A percentile compares a stretch with the other conserved stretches of the same genome.
These are phyloP conservation scores for Collybiopsis luxurians DNA, from an alignment of 768 basidiomycete species.

Conservation along the genomic window DNA sequence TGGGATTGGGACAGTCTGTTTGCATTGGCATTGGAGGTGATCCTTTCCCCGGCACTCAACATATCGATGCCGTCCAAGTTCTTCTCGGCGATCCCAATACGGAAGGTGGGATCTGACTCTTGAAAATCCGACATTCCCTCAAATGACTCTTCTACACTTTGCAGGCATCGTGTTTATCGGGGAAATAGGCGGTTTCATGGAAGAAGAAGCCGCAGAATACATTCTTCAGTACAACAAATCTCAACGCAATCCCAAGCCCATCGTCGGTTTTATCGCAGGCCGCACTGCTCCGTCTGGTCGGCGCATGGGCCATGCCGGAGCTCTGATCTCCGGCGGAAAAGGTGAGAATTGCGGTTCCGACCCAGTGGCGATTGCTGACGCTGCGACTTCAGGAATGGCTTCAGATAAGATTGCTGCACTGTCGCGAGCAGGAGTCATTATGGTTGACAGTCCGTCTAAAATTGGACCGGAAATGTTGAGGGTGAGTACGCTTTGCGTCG, in stretches of 20 bases:
- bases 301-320: conserved; percentile 98
- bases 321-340: conserved; percentile 97
- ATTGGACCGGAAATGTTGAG: conserved; percentile 89
- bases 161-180: conserved; percentile 95
- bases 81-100: conserved; percentile 94
- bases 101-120: conserved; percentile 54
- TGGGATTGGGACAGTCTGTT: conserved; percentile 93
- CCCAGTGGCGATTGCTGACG: not conserved
- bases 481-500: no score
- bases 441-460: conserved; percentile 93
- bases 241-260: conserved; percentile 82
- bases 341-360: conserved; percentile 40
- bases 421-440: conserved; percentile 87
- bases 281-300: conserved; percentile 96
- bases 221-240: conserved; percentile 91
- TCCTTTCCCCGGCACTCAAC: conserved; percentile 94
- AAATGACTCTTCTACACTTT: not conserved
- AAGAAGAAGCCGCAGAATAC: conserved; percentile 98
- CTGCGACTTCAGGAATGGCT: conserved; percentile 62
- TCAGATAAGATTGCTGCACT: conserved; percentile 91
- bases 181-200: conserved; percentile 99
- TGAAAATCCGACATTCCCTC: no score
- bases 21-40: conserved; percentile 98
- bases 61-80: conserved; percentile 93
- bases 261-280: conserved; percentile 97